These are phyloP conservation scores for Penicillium coprophilum DNA, from an alignment of 495 filamentous ascomycete genomes.

Conservation along the genomic window DNA sequence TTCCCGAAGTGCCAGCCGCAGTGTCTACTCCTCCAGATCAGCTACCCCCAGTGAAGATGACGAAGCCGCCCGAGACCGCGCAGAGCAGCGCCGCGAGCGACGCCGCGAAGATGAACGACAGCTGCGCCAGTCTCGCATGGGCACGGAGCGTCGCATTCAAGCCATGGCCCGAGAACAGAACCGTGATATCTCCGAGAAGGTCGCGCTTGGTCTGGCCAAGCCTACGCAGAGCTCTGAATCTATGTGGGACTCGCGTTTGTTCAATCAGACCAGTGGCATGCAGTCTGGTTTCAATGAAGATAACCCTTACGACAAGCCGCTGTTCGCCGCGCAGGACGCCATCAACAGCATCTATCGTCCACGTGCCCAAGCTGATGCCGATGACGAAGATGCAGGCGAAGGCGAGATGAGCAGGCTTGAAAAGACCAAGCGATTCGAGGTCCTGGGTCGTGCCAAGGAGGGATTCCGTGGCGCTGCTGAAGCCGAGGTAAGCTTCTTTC, in stretches of 20 bases:
- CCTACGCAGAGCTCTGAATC: constrained; percentile 84
- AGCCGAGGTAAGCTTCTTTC: constrained; percentile 64
- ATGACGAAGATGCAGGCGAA: constrained; percentile 78
- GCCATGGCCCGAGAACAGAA: constrained; percentile 93
- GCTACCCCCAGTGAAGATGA: constrained; percentile 61
- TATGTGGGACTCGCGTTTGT: constrained; percentile 96
- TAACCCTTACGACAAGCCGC: constrained; percentile 93
- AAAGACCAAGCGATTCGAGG: constrained; percentile 80
- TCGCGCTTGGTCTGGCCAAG: constrained; percentile 92
- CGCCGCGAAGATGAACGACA: constrained; percentile 82
- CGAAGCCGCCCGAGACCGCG: constrained; percentile 67
- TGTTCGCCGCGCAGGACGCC: constrained; percentile 96
- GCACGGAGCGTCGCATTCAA: constrained; percentile 83
- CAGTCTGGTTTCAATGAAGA: constrained; percentile 94
- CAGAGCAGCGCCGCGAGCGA: constrained; percentile 73
- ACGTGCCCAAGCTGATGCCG: constrained; percentile 61
- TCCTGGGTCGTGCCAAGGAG: constrained; percentile 79
- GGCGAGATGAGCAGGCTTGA: constrained; percentile 83
- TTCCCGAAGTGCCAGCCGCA: constrained; percentile 51
- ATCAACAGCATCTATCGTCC: constrained; percentile 94
- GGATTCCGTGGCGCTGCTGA: constrained; percentile 86
- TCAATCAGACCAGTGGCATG: constrained; percentile 92
- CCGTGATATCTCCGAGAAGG: constrained; percentile 96
- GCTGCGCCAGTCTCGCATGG: constrained; percentile 92
- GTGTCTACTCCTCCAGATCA: constrained; percentile 57